Conservation (phyloP, 2,329 filamentous ascomycete genomes). For the Fusarium pseudonygamai region DNA sequence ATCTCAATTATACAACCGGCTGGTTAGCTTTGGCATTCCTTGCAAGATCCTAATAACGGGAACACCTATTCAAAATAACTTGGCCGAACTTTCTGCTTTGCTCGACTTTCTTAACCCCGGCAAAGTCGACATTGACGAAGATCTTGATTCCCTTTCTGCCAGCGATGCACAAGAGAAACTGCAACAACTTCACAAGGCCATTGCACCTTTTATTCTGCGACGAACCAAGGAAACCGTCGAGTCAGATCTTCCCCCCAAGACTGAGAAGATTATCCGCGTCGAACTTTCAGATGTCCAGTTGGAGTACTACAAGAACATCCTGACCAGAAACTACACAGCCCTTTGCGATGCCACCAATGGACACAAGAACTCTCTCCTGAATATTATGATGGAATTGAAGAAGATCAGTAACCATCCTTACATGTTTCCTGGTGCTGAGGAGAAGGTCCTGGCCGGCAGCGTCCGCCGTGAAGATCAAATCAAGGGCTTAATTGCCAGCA, state of each 20-base stretch:
- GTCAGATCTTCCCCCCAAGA: constrained; percentile 94
- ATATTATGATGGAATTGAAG: constrained; percentile 99
- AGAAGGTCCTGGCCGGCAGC: constrained; percentile 84
- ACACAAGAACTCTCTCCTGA: constrained; percentile 93
- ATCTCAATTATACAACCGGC: constrained; percentile 87
- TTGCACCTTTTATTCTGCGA: constrained; percentile 93
- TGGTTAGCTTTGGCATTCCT: constrained; percentile 87
- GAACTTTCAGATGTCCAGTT: constrained; percentile 96
- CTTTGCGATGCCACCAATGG: constrained; percentile 90
- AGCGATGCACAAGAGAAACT: constrained; percentile 88
- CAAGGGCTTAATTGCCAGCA: constrained; percentile 93
- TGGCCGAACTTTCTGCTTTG: constrained; percentile 89
- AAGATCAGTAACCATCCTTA: constrained; percentile 99
- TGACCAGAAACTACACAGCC: constrained; percentile 95
- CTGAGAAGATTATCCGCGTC: constrained; percentile 98
- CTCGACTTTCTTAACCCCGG: constrained; percentile 99
- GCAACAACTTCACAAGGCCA: constrained; percentile 82
- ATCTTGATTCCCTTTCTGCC: constrained; percentile 81
- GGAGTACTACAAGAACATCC: constrained; percentile 98
- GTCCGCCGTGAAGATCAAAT: constrained; percentile 87
- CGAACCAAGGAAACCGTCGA: constrained; percentile 98
- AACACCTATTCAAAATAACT: constrained; percentile 96
- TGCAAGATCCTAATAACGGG: constrained; percentile 94
- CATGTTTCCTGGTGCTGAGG: constrained; percentile 95
- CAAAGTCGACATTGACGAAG: constrained; percentile 87